Evolutionary conservation across 2,329 filamentous ascomycete species (phyloP).

Genomic region (Grosmannia penicillata): DNA sequence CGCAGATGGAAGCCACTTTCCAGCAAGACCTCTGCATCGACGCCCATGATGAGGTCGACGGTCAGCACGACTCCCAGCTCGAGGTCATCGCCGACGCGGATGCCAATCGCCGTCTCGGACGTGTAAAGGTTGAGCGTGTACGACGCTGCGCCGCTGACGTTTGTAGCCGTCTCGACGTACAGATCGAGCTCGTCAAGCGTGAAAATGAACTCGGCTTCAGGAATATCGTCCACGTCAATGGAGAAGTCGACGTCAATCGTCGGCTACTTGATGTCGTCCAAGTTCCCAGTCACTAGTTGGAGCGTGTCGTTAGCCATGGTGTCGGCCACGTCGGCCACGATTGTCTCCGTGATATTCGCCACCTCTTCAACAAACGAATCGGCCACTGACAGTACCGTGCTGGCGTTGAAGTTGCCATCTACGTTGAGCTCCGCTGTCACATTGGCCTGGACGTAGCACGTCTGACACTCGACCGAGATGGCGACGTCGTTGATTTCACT

Average conservation of each 20-base stretch:
- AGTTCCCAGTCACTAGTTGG: background rate
- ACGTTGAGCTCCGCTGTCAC: conserved; percentile 2
- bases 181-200: conserved; percentile 36
- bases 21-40: conserved; percentile 31
- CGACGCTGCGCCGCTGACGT: conserved; percentile 23
- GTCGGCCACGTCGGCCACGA: conserved; percentile 18
- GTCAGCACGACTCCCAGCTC: conserved; percentile 31
- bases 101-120: conserved; percentile 27
- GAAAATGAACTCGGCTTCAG: conserved; percentile 26
- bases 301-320: conserved; percentile 13
- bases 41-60: conserved; percentile 36
- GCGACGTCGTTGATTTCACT: background rate
- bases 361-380: background rate
- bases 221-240: conserved; percentile 23
- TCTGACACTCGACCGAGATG: conserved; percentile 2
- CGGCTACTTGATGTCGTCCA: conserved; percentile 6
- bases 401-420: conserved; percentile 1
- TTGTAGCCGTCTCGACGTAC: conserved; percentile 31
- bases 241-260: conserved; percentile 24
- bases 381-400: background rate
- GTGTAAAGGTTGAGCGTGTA: conserved; percentile 34
- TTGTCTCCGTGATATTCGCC: conserved; percentile 12
- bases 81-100: conserved; percentile 23
- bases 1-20: conserved; percentile 39
- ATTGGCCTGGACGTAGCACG: conserved; percentile 6